Evolutionary conservation across 2,329 filamentous ascomycete genomes (phyloP), one percentile per base, ranked within the genome.

Genomic region (Pseudogymnoascus sp.): DNA sequence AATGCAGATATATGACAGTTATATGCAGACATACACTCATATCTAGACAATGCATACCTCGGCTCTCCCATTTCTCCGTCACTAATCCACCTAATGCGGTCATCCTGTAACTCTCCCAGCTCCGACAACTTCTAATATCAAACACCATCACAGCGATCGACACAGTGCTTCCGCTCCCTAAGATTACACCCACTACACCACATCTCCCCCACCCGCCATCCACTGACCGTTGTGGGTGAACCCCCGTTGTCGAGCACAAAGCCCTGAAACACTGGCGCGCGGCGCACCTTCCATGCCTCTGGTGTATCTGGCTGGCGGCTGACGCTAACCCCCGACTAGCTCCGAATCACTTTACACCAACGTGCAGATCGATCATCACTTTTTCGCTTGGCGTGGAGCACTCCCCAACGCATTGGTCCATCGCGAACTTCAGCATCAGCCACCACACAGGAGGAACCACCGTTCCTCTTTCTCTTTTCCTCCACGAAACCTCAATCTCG

Each of bases 191-290:
- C 28, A 31, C 28, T 31, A 10, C 28, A 31, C 28, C 8, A 31
- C 6, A n/a, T 23, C 43, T 16, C 43, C 14, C 21, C 13, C 7
- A n/a, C 28, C 14, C 37, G 16, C 14, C 37, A n/a, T 39, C n/a
- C 37, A 39, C 8, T n/a, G n/a, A 16, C 37, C n/a, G n/a, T 41
- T 41, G 37, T 41, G n/a, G n/a, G 8, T 41, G n/a, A n/a, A 37
- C 6, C 21, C 45, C 21, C 45, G 23, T 51, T 28, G 45, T 51
- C 45, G 7, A 19, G 2, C 45, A 51, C 21, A 51, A 16, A 54
- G 23, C 45, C 23, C 45, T 54, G 45, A 54, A 54, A 54, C 45
- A 54, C 45, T 54, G 45, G 45, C 45, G 45, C 45, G 45, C 23
- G 23, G 14, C 45, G 45, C 2, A 34, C 45, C 45, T 54, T 54